Evolutionary conservation across 2,329 filamentous ascomycete species (phyloP).

Genomic region (Pseudonectria foliicola): DNA sequence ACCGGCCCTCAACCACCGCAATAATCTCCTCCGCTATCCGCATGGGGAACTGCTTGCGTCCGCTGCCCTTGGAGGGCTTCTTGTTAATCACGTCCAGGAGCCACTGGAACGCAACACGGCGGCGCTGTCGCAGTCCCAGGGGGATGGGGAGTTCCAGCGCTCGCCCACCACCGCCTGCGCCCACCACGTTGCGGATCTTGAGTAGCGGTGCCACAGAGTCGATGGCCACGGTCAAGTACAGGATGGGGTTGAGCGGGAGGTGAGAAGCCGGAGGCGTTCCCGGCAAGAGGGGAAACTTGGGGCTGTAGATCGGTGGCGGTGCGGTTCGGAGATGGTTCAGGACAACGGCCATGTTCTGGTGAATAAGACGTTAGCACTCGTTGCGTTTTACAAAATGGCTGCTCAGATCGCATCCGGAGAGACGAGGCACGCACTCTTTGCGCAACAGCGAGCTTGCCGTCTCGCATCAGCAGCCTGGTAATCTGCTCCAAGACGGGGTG

Average conservation of each 20-base stretch:
- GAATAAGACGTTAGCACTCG: too few species aligned
- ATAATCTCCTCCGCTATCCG: slow-evolving; percentile 82
- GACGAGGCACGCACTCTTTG: slow-evolving; percentile 62
- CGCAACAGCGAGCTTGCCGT: slow-evolving; percentile 86
- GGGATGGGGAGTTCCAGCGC: slow-evolving; percentile 78
- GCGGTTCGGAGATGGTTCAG: slow-evolving; percentile 80
- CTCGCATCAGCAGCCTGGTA: slow-evolving; percentile 81
- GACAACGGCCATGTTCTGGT: slow-evolving; percentile 75
- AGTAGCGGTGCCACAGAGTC: slow-evolving; percentile 89
- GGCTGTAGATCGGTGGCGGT: slow-evolving; percentile 68
- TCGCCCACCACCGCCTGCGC: slow-evolving; percentile 77
- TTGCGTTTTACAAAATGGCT: slow-evolving; percentile 9
- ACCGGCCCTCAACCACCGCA: slow-evolving; percentile 79
- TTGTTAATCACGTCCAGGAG: slow-evolving; percentile 79
- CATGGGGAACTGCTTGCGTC: slow-evolving; percentile 64
- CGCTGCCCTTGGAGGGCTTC: slow-evolving; percentile 65
- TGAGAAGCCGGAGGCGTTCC: slow-evolving; percentile 69
- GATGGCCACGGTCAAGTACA: slow-evolving; percentile 83
- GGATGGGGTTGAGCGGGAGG: slow-evolving; percentile 80
- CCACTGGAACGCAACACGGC: slow-evolving; percentile 77
- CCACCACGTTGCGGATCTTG: slow-evolving; percentile 67
- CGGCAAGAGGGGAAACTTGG: slow-evolving; percentile 63
- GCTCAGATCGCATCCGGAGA: background rate
- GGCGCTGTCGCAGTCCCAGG: slow-evolving; percentile 64
- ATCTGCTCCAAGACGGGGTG: slow-evolving; percentile 80